Evolutionary conservation across 2,329 filamentous ascomycete genomes (phyloP).

Genomic region (Alternaria sp.): DNA sequence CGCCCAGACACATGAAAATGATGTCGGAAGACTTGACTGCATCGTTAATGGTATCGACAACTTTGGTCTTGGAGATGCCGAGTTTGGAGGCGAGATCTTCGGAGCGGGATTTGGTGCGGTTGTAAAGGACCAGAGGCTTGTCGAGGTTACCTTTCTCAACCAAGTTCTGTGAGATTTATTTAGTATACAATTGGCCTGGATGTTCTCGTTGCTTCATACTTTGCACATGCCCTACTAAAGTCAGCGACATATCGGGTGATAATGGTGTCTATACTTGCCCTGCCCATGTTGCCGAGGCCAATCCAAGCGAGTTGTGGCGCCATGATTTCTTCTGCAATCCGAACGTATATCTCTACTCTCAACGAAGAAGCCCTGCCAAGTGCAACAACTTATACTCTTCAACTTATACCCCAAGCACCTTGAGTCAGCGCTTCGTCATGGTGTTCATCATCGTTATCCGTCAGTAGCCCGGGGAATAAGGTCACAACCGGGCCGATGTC

Average conservation of each 20-base stretch:
- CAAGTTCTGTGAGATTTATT: constrained; percentile 66
- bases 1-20: constrained; percentile 81
- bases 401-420: not conserved
- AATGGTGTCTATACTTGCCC: constrained; percentile 60
- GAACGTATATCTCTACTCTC: constrained; percentile 2
- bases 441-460: constrained; percentile 9
- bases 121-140: constrained; percentile 78
- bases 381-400: constrained; percentile 1
- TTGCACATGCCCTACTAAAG: constrained; percentile 74
- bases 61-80: constrained; percentile 67
- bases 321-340: constrained; percentile 40
- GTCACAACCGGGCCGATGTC: constrained; percentile 21
- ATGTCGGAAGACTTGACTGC: constrained; percentile 75
- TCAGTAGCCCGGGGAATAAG: constrained; percentile 11
- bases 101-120: constrained; percentile 75
- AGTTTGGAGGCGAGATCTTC: constrained; percentile 70
- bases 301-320: constrained; percentile 73
- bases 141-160: constrained; percentile 77
- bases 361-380: not conserved
- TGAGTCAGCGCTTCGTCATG: constrained; percentile 12
- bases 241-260: constrained; percentile 15
- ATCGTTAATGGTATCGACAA: constrained; percentile 70
- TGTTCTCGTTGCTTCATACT: not conserved
- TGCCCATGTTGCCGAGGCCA: constrained; percentile 87
- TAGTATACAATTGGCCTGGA: not conserved